Percentiles rank a stretch among this genome's conserved stretches.
Evolutionary conservation across 2,329 filamentous ascomycete genomes (phyloP).

Genomic region (Lasiodiplodia sp.): DNA sequence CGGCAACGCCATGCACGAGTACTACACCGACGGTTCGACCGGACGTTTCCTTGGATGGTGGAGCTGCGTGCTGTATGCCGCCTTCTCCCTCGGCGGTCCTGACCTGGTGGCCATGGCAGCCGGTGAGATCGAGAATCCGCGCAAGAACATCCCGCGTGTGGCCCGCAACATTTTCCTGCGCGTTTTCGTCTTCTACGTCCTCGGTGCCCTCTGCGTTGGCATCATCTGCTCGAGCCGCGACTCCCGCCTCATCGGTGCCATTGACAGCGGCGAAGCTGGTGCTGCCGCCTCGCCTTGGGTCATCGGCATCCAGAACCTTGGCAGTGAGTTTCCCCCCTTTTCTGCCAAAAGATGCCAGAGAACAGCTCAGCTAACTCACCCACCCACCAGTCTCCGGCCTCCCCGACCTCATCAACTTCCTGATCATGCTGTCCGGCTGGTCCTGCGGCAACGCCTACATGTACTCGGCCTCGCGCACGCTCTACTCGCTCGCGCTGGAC

Average conservation of each 20-base stretch:
- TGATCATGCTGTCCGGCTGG: conserved; percentile 62
- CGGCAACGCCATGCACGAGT: conserved; percentile 63
- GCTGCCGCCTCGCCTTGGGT: conserved; percentile 67
- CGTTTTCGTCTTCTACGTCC: conserved; percentile 62
- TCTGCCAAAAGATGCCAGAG: too few species aligned
- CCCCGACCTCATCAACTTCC: conserved; percentile 66
- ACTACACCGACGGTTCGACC: conserved; percentile 61
- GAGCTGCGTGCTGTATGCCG: conserved; percentile 58
- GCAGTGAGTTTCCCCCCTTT: conserved; percentile 31
- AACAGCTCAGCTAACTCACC: neutral
- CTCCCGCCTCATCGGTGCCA: conserved; percentile 50
- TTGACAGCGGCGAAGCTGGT: conserved; percentile 31
- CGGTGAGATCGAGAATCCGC: conserved; percentile 56
- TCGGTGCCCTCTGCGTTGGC: conserved; percentile 61
- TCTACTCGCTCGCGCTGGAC: conserved; percentile 62
- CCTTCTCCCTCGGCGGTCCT: conserved; percentile 57
- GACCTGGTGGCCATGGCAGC: conserved; percentile 59
- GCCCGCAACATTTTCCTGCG: conserved; percentile 84
- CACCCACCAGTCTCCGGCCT: conserved; percentile 59
- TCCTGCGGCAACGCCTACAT: conserved; percentile 64
- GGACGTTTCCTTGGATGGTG: conserved; percentile 68
- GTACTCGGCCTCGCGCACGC: conserved; percentile 61
- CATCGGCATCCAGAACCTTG: conserved; percentile 66
- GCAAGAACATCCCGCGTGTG: conserved; percentile 68
- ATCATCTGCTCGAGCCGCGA: conserved; percentile 63